These are phyloP conservation scores for Butyriboletus loyo DNA, from an alignment of 768 basidiomycete genomes.

Conservation along the genomic window DNA sequence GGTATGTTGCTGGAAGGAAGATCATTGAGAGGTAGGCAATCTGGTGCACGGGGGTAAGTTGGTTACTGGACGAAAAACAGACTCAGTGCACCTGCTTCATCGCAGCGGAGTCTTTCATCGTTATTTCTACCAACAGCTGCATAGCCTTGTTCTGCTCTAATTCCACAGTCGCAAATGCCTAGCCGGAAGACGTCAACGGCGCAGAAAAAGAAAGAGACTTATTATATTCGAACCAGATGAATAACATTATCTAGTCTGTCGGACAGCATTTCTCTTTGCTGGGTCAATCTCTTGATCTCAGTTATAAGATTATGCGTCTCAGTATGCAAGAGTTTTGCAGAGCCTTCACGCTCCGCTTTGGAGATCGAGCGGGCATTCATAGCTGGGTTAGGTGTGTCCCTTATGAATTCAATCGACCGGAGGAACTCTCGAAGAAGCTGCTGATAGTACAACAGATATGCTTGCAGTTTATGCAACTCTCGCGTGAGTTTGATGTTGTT, in stretches of 20 bases:
- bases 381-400: slow-evolving; percentile 48
- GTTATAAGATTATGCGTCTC: slow-evolving; percentile 48
- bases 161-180: slow-evolving; percentile 57
- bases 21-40: slow-evolving; percentile 55
- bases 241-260: slow-evolving; percentile 24
- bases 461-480: slow-evolving; percentile 54
- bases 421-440: slow-evolving; percentile 53
- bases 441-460: slow-evolving; percentile 52
- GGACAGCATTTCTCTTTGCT: slow-evolving; percentile 22
- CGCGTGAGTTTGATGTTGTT: slow-evolving; percentile 47
- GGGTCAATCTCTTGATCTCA: slow-evolving; percentile 47
- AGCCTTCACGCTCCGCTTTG: slow-evolving; percentile 23
- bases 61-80: background rate
- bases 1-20: slow-evolving; percentile 52
- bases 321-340: slow-evolving; percentile 24
- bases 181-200: background rate
- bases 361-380: slow-evolving; percentile 29
- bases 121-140: background rate
- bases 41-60: slow-evolving; percentile 25
- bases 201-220: background rate
- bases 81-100: slow-evolving; percentile 21
- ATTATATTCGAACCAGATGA: slow-evolving; percentile 18
- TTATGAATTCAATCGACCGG: slow-evolving; percentile 49
- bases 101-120: slow-evolving; percentile 2
- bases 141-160: slow-evolving; percentile 42